Conservation (phyloP, 1,139 yeast species). For the Diutina sp. region DNA sequence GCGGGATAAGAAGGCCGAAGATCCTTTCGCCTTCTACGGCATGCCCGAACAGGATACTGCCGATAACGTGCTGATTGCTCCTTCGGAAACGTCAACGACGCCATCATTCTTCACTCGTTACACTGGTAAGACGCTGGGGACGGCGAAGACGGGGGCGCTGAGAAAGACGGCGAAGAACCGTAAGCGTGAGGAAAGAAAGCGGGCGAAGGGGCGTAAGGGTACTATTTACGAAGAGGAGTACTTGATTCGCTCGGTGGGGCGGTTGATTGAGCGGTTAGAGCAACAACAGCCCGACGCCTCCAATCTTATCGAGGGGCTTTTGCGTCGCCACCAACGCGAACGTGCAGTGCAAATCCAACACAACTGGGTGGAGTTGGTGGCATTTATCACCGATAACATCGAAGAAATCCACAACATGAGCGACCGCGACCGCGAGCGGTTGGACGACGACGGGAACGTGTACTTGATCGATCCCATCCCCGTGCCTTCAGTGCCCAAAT, state of each 20-base stretch:
- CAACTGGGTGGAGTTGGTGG: conserved; percentile 46
- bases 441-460: conserved; percentile 79
- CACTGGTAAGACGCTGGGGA: conserved; percentile 90
- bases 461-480: conserved; percentile 68
- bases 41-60: conserved; percentile 65
- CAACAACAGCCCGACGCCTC: conserved; percentile 67
- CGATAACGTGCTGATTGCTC: conserved; percentile 90
- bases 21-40: conserved; percentile 78
- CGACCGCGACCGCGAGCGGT: conserved; percentile 76
- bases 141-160: conserved; percentile 94
- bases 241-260: conserved; percentile 73
- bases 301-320: conserved; percentile 59
- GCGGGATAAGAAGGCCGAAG: conserved; percentile 67
- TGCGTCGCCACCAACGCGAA: conserved; percentile 59
- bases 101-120: conserved; percentile 91
- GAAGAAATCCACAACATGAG: conserved; percentile 69
- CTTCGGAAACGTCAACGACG: conserved; percentile 85
- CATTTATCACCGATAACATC: conserved; percentile 42
- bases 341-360: conserved; percentile 79
- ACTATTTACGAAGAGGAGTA: conserved; percentile 96
- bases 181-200: conserved; percentile 90
- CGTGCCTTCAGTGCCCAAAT: conserved; percentile 45
- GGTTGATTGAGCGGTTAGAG: conserved; percentile 72
- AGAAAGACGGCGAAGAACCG: conserved; percentile 83
- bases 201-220: conserved; percentile 95